A percentile compares a stretch with the other conserved stretches of the same genome.
phyloP scores from a whole-genome alignment of 1,284 basidiomycete species.

The Cryptococcus hybrid region DNA sequence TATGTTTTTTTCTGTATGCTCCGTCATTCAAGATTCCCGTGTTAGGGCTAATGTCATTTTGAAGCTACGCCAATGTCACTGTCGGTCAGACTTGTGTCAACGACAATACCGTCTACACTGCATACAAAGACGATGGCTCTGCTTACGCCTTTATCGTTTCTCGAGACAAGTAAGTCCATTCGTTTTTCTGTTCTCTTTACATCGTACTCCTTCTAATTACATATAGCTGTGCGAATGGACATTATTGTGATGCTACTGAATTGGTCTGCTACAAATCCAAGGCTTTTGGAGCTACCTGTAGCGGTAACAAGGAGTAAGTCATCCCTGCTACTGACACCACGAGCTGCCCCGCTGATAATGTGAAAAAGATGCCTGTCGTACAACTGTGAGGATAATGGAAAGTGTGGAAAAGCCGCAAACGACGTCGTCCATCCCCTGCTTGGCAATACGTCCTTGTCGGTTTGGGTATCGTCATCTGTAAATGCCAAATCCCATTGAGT shows the following conservation, averaged over 20 bases:
- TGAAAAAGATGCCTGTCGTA: conserved; percentile 64
- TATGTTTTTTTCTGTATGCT: conserved; percentile 50
- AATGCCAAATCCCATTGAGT: conserved; percentile 20
- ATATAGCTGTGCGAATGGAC: conserved; percentile 52
- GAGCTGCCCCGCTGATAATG: neutral
- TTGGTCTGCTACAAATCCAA: conserved; percentile 63
- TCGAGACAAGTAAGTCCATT: conserved; percentile 56
- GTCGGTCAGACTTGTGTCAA: conserved; percentile 63
- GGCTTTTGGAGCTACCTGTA: conserved; percentile 59
- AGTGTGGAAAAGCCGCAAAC: conserved; percentile 62
- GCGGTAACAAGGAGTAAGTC: conserved; percentile 74
- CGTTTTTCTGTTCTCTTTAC: neutral
- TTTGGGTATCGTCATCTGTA: conserved; percentile 67
- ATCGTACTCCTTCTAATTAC: neutral
- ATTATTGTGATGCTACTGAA: conserved; percentile 69
- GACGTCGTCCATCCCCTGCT: conserved; percentile 62
- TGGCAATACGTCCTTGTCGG: conserved; percentile 75
- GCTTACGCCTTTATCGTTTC: conserved; percentile 75
- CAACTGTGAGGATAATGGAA: conserved; percentile 64
- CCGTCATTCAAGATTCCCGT: neutral
- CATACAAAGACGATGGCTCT: conserved; percentile 53
- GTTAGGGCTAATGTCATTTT: conserved; percentile 30
- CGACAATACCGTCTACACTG: conserved; percentile 75
- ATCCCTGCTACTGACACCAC: neutral
- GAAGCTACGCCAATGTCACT: conserved; percentile 68